phyloP scores from a whole-genome alignment of 805 yeast species.

The Gaillardinia entomophila region DNA sequence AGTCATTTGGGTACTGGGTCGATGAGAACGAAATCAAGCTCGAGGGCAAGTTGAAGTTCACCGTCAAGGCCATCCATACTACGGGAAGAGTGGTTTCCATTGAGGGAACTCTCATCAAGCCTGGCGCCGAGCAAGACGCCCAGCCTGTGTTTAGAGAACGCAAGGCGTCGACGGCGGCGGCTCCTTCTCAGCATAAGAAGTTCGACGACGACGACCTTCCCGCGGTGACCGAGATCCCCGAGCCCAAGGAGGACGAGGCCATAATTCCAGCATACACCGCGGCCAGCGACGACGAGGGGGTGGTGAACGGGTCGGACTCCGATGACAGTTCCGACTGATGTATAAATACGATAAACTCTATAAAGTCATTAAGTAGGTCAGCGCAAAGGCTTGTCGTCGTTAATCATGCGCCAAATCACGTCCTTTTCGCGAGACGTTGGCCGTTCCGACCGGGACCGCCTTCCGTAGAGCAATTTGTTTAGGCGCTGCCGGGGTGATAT shows the following conservation, averaged over 20 bases:
- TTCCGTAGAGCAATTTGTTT: constrained; percentile 20
- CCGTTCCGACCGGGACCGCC: constrained; percentile 18
- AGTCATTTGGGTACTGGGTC: constrained; percentile 81
- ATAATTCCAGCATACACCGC: constrained; percentile 10
- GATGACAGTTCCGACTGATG: constrained; percentile 14
- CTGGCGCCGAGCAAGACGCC: constrained; percentile 50
- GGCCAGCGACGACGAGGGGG: constrained; percentile 11
- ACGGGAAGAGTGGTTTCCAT: constrained; percentile 80
- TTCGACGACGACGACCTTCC: constrained; percentile 23
- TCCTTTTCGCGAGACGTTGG: constrained; percentile 34
- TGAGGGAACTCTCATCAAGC: constrained; percentile 75
- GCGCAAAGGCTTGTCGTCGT: constrained; percentile 24
- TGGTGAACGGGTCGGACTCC: constrained; percentile 11
- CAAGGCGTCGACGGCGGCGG: constrained; percentile 7
- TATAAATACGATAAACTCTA: neutral
- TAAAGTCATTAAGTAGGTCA: neutral
- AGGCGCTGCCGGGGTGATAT: constrained; percentile 5
- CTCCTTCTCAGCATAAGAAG: constrained; percentile 33
- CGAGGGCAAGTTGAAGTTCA: constrained; percentile 78
- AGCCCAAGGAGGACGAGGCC: constrained; percentile 9
- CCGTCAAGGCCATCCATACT: constrained; percentile 64
- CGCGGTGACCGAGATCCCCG: constrained; percentile 9
- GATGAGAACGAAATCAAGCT: constrained; percentile 69
- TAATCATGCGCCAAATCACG: constrained; percentile 39
- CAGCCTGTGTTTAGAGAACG: constrained; percentile 47